phyloP scores from a whole-genome alignment of 306 rosid genomes.

The Mucuna pruriens region DNA sequence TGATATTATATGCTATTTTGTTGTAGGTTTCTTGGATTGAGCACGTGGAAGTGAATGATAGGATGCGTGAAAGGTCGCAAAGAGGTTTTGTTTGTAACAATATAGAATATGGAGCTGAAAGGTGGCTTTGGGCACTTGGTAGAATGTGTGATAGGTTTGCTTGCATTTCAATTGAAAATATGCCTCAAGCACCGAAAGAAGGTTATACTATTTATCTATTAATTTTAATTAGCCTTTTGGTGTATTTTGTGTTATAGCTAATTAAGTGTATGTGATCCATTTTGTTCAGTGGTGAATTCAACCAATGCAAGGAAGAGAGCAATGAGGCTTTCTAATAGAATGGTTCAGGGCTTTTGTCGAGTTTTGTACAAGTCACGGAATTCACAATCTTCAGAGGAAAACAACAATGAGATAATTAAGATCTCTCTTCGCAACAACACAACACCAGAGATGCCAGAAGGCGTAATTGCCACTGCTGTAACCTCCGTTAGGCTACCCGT shows the following conservation, averaged over 20 bases:
- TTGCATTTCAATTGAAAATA: slow-evolving; percentile 17
- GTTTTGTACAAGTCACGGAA: slow-evolving; percentile 44
- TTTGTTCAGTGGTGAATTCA: slow-evolving; percentile 42
- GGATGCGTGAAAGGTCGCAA: slow-evolving; percentile 42
- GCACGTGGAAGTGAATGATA: slow-evolving; percentile 65
- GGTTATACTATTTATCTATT: slow-evolving; percentile 33
- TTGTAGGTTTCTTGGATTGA: slow-evolving; percentile 71
- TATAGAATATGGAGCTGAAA: slow-evolving; percentile 62
- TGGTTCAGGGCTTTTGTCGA: slow-evolving; percentile 58
- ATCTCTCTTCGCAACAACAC: slow-evolving; percentile 25
- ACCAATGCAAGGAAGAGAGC: slow-evolving; percentile 45
- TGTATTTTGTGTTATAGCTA: neutral
- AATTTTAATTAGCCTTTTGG: neutral
- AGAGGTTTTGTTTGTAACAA: slow-evolving; percentile 44
- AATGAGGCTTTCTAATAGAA: slow-evolving; percentile 53
- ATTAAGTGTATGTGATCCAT: neutral
- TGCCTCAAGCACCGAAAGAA: slow-evolving; percentile 36
- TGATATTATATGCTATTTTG: neutral
- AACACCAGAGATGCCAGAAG: slow-evolving; percentile 50
- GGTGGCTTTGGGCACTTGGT: slow-evolving; percentile 64
- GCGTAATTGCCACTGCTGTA: slow-evolving; percentile 48
- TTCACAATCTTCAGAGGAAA: neutral
- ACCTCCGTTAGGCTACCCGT: slow-evolving; percentile 64
- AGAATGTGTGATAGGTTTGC: slow-evolving; percentile 62
- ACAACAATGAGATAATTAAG: slow-evolving; percentile 46